Evolutionary conservation across 495 filamentous ascomycete species (phyloP).

Genomic region (Daldinia loculata): DNA sequence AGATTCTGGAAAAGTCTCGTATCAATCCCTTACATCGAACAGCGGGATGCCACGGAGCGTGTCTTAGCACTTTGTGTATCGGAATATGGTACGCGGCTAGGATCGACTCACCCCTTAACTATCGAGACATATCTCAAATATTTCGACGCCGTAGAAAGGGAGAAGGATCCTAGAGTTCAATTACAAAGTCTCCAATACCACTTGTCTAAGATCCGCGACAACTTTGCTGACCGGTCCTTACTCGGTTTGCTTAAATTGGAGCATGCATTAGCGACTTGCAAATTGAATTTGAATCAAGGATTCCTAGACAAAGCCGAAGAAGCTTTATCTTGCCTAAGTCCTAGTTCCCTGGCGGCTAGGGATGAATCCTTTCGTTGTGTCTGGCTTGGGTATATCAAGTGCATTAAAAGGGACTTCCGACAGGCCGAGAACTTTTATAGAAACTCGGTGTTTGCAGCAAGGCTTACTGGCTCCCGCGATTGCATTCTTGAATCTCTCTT

Average conservation of each 20-base stretch:
- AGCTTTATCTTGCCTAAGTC: slow-evolving; percentile 33
- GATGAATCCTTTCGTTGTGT: slow-evolving; percentile 44
- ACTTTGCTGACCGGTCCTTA: slow-evolving; percentile 23
- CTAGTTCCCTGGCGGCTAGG: slow-evolving; percentile 31
- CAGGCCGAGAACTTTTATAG: slow-evolving; percentile 38
- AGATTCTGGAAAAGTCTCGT: slow-evolving; percentile 43
- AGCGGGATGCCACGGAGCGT: slow-evolving; percentile 34
- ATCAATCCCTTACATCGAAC: slow-evolving; percentile 35
- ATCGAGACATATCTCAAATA: slow-evolving; percentile 42
- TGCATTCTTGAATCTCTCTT: slow-evolving; percentile 45
- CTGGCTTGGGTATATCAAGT: slow-evolving; percentile 47
- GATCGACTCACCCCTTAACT: slow-evolving; percentile 39
- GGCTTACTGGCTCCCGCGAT: slow-evolving; percentile 43
- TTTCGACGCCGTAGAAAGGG: slow-evolving; percentile 43
- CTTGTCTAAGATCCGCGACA: slow-evolving; percentile 26
- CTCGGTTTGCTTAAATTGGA: slow-evolving; percentile 43
- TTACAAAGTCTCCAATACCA: slow-evolving; percentile 32
- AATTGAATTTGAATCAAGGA: slow-evolving; percentile 34
- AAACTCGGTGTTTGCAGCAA: slow-evolving; percentile 41
- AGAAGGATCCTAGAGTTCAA: slow-evolving; percentile 37
- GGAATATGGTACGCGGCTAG: slow-evolving; percentile 38
- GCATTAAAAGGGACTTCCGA: slow-evolving; percentile 32
- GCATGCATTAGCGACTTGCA: slow-evolving; percentile 44
- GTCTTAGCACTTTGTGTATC: slow-evolving; percentile 40
- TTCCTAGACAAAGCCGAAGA: slow-evolving; percentile 40